Base-by-base conservation (phyloP, 768 basidiomycete genomes). In the Daedaleopsis sinensis region DNA sequence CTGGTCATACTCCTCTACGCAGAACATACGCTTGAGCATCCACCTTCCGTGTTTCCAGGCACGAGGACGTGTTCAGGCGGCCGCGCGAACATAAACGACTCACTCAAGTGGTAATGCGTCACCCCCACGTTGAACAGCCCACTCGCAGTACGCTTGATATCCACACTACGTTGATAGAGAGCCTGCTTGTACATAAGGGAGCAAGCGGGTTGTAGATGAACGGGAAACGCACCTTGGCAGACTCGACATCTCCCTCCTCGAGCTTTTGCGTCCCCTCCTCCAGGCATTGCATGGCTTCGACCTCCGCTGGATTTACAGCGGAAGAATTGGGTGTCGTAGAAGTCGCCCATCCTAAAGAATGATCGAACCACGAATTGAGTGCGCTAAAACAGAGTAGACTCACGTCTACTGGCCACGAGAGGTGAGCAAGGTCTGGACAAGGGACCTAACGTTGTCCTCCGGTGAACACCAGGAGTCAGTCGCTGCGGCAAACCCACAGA, bases 71-170 rank as follows among this genome's bases (percentile, higher is more conserved):
- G 54, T 52, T 18, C 16, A 47, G 50, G 47, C 59, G 39, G 39
- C 18, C 39, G 11, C 11, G 39, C 13, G 10, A 42, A 42, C 27
- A 32, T 32, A 32, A 32, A 63, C 42, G 57, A 62, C 87, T 59
- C 71, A 94, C 92, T 93, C 51, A 94, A 83, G 73, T 94, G 93
- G 72, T 94, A 94, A 70, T 92, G 88, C 5, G 93, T 93, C 35
- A 94, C 93, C 46, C 93, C 93, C 15, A 94, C 82, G 71, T 94
- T 94, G 76, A 94, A 94, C 42, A 94, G 81, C 13, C 90, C 87
- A 72, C 89, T 91, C 11, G 91, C 89, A 57, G 82, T 90, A 60
- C 86, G 84, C 71, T 89, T 88, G 58, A 94, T 91, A 69, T 93
- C 87, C 32, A 87, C 83, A 68, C 91, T 93, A 65, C 91, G 85